Percentiles rank a stretch among this genome's conserved stretches.
phyloP scores from a whole-genome alignment of 345 rosid species.

The Bretschneidera sinensis region DNA sequence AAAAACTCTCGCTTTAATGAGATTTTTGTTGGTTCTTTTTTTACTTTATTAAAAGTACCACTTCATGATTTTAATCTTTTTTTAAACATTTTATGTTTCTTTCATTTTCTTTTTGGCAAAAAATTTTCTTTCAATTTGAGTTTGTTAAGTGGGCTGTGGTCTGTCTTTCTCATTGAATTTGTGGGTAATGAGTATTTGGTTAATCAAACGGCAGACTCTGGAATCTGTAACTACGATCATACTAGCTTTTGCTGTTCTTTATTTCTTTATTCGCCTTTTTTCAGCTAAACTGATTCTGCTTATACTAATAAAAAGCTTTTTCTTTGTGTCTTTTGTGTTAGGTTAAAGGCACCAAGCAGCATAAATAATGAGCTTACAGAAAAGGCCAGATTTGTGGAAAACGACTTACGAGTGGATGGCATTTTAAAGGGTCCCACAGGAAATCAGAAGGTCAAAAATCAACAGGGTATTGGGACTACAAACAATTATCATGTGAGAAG shows the following conservation, averaged over 20 bases:
- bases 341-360: no score
- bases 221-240: conserved; percentile 15
- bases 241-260: conserved; percentile 21
- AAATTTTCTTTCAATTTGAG: neutral
- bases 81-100: neutral
- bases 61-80: conserved; percentile 10
- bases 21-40: neutral
- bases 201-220: conserved; percentile 15
- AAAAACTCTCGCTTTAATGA: neutral
- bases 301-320: neutral
- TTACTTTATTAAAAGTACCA: no score
- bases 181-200: conserved; percentile 8
- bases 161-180: conserved; percentile 26
- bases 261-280: neutral
- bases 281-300: conserved; percentile 9
- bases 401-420: conserved; percentile 8
- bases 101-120: neutral
- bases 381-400: conserved; percentile 13
- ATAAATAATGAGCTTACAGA: neutral
- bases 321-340: neutral
- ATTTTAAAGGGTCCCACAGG: conserved; percentile 7
- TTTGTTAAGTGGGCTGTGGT: conserved; percentile 32
- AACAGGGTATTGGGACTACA: conserved; percentile 15
- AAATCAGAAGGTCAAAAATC: conserved; percentile 8
- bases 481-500: neutral